Evolutionary conservation across 2,329 filamentous ascomycete species (phyloP), one percentile per base, ranked within the genome.

Genomic region (Cytospora paraplurivora): DNA sequence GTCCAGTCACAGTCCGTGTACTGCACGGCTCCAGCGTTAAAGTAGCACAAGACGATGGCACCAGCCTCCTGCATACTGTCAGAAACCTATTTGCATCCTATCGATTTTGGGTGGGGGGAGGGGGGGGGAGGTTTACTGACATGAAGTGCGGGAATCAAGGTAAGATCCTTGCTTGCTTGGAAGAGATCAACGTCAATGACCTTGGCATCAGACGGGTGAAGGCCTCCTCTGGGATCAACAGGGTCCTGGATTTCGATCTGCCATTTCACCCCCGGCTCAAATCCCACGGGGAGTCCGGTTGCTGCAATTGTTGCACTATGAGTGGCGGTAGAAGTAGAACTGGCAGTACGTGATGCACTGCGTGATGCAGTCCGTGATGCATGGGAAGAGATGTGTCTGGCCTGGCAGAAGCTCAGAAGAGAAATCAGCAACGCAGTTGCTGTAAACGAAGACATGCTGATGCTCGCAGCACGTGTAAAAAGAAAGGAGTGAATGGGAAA

Each of bases 191-290:
- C 34, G 19, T 65, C 63, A 7, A 65, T 54, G 38, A 65, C 63
- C 21, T 62, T 65, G 37, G 63, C 63, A 19, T 62, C 63, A 33
- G 54, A 38, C 3, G 59, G 63, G 55, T 65, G 53, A 19, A 62
- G 10, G 17, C 63, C 63, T 11, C 50, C 59, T 2, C 59, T 59
- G 33, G 54, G 53, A 11, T 65, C 63, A 19, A 65, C 55, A 12
- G 63, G 59, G 12, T 65, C 61, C 17, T 65, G 58, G n/a, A 65
- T 65, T 6, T 61, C 49, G 7, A 65, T 65, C 33, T 65, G 63
- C 63, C 63, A 65, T 47, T 65, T 65, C 13, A 51, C 63, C 1
- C 63, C 63, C 15, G 63, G 63, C 19, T 62, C 27, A 7, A 65
- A 65, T 8, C 21, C 33, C 37, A 50, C 52, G n/a, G 41, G 50